These are phyloP conservation scores for Magnusiomyces paraingens DNA, from an alignment of 1,139 yeast species.

Conservation along the genomic window DNA sequence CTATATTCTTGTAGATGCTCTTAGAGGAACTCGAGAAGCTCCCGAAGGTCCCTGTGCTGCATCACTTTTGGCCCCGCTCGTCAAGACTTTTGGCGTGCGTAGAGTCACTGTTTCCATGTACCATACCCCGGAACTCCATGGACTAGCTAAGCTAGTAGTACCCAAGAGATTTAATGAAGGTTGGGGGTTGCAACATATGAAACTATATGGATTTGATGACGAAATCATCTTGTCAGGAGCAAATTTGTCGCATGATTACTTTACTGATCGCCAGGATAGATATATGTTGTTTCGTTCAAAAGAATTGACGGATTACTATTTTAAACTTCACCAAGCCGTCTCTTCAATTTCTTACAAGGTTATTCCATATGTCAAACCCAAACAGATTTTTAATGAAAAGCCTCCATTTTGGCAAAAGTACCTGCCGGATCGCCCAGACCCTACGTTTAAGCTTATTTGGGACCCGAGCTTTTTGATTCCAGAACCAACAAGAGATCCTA, in stretches of 20 bases:
- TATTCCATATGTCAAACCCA: conserved; percentile 26
- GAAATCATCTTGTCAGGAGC: conserved; percentile 90
- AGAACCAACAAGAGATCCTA: conserved; percentile 60
- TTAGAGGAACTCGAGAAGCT: conserved; percentile 89
- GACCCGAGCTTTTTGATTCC: conserved; percentile 61
- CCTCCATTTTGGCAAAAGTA: not conserved
- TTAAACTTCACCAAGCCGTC: conserved; percentile 58
- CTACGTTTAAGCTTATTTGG: conserved; percentile 56
- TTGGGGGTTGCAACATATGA: conserved; percentile 94
- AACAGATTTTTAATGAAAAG: conserved; percentile 9
- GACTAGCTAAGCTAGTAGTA: conserved; percentile 54
- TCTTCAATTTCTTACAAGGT: conserved; percentile 64
- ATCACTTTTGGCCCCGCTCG: conserved; percentile 59
- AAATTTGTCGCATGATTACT: conserved; percentile 81
- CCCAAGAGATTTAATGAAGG: conserved; percentile 91
- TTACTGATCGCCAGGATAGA: conserved; percentile 93
- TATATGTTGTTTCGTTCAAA: conserved; percentile 64
- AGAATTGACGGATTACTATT: conserved; percentile 64
- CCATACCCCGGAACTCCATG: conserved; percentile 81
- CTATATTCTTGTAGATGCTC: conserved; percentile 73
- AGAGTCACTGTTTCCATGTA: conserved; percentile 79
- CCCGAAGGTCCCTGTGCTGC: conserved; percentile 70
- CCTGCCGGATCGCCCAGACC: conserved; percentile 4
- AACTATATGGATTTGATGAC: conserved; percentile 88
- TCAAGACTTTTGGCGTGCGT: conserved; percentile 55